These are phyloP conservation scores for Tulasnella sp. DNA, from an alignment of 768 basidiomycete genomes.

Conservation along the genomic window DNA sequence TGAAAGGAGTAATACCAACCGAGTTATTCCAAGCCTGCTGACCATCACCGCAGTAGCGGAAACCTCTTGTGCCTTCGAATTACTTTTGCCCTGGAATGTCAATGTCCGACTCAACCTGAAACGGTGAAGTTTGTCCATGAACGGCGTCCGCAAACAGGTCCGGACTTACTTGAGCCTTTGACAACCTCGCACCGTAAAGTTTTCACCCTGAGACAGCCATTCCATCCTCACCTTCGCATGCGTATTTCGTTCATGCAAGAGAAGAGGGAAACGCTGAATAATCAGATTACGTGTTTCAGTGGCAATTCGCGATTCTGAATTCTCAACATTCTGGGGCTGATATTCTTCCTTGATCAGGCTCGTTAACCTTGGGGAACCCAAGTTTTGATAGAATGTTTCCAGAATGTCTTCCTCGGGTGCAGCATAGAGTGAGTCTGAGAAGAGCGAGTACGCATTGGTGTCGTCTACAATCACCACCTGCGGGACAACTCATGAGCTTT, in stretches of 20 bases:
- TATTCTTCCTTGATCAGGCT: constrained; percentile 67
- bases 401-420: constrained; percentile 85
- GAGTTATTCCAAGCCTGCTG: constrained; percentile 34
- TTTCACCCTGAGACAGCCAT: constrained; percentile 24
- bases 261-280: constrained; percentile 75
- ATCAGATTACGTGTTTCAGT: constrained; percentile 47
- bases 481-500: background rate
- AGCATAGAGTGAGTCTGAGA: constrained; percentile 59
- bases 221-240: constrained; percentile 22
- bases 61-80: constrained; percentile 48
- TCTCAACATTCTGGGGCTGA: constrained; percentile 39
- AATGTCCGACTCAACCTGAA: constrained; percentile 50
- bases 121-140: constrained; percentile 29
- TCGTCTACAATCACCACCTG: constrained; percentile 79
- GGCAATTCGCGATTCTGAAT: constrained; percentile 36
- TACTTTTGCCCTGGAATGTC: constrained; percentile 35
- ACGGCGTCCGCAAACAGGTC: background rate
- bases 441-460: constrained; percentile 62
- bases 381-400: constrained; percentile 64
- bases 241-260: constrained; percentile 70
- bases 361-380: constrained; percentile 67
- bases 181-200: constrained; percentile 25
- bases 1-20: constrained; percentile 65
- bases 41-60: constrained; percentile 48
- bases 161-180: constrained; percentile 6